Evolutionary conservation across 2,329 filamentous ascomycete species (phyloP).

Genomic region (Cadophora sp.): DNA sequence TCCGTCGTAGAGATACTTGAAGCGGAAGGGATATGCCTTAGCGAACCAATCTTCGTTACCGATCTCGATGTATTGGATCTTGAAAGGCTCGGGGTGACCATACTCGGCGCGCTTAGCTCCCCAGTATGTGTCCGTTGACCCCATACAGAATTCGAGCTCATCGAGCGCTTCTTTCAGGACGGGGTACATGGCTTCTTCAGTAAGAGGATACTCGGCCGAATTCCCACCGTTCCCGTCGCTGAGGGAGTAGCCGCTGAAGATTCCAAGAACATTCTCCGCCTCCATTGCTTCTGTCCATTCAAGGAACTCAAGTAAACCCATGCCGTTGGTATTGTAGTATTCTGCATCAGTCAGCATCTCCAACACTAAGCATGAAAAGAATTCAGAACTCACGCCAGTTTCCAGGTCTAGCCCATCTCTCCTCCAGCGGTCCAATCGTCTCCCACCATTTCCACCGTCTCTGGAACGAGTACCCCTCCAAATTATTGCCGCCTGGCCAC

Average conservation of each 20-base stretch:
- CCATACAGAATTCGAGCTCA: conserved; percentile 58
- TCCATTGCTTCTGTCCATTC: conserved; percentile 54
- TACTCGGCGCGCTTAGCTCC: conserved; percentile 54
- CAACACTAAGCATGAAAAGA: background rate
- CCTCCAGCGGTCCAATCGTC: conserved; percentile 48
- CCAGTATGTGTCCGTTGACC: conserved; percentile 49
- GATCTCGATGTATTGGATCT: conserved; percentile 54
- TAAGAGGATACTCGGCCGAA: conserved; percentile 41
- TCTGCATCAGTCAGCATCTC: conserved; percentile 36
- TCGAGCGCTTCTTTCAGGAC: conserved; percentile 55
- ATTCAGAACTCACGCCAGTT: conserved; percentile 47
- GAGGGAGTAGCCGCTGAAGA: conserved; percentile 54
- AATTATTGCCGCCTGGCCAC: conserved; percentile 69
- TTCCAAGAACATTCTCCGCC: conserved; percentile 53
- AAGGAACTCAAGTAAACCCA: conserved; percentile 46
- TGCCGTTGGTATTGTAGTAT: conserved; percentile 51
- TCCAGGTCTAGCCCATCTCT: conserved; percentile 45
- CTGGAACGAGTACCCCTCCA: conserved; percentile 45
- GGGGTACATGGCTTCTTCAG: conserved; percentile 41
- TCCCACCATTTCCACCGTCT: conserved; percentile 46
- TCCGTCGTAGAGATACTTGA: conserved; percentile 54
- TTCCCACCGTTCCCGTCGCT: conserved; percentile 48
- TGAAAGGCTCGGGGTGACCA: conserved; percentile 57
- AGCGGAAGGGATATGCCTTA: conserved; percentile 49
- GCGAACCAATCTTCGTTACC: conserved; percentile 51